A percentile compares a stretch with the other conserved stretches of the same genome.
phyloP scores from a whole-genome alignment of 768 basidiomycete genomes.

The Tubosaeta brunneosetosa region DNA sequence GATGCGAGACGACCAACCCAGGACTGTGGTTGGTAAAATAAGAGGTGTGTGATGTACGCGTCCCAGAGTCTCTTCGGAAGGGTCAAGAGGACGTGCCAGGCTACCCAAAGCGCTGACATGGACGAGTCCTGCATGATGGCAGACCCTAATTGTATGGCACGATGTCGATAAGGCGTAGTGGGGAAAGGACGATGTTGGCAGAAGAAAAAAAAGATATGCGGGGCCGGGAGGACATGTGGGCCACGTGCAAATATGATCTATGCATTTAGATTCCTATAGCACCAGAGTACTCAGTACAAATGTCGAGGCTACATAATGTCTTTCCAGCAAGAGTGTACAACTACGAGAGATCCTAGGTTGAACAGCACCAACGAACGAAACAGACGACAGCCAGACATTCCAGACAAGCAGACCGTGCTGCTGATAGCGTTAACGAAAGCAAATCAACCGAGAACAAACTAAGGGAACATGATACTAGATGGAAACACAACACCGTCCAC shows the following conservation, averaged over 20 bases:
- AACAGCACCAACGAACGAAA: conserved; percentile 18
- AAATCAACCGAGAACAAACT: conserved; percentile 26
- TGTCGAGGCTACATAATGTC: conserved; percentile 29
- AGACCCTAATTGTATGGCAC: not conserved
- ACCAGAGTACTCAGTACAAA: conserved; percentile 19
- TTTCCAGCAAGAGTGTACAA: conserved; percentile 26
- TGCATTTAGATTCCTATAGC: conserved; percentile 17
- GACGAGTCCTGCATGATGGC: conserved; percentile 4
- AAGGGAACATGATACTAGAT: conserved; percentile 76
- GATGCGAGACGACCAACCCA: conserved; percentile 65
- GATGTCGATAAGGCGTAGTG: conserved; percentile 24
- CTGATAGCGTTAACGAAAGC: conserved; percentile 23
- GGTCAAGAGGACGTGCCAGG: conserved; percentile 3
- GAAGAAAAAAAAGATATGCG: not conserved
- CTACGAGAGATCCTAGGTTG: conserved; percentile 29
- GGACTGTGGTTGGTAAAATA: conserved; percentile 59
- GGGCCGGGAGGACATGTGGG: not conserved
- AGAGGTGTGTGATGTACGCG: conserved; percentile 58
- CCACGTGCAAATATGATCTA: not conserved
- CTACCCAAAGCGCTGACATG: conserved; percentile 18
- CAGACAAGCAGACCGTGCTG: conserved; percentile 27
- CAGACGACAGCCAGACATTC: conserved; percentile 19
- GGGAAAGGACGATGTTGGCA: conserved; percentile 11
- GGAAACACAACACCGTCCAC: conserved; percentile 87
- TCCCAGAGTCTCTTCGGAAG: conserved; percentile 49